Conservation (phyloP, 805 yeast species). For the Barnettozyma pratensis region DNA sequence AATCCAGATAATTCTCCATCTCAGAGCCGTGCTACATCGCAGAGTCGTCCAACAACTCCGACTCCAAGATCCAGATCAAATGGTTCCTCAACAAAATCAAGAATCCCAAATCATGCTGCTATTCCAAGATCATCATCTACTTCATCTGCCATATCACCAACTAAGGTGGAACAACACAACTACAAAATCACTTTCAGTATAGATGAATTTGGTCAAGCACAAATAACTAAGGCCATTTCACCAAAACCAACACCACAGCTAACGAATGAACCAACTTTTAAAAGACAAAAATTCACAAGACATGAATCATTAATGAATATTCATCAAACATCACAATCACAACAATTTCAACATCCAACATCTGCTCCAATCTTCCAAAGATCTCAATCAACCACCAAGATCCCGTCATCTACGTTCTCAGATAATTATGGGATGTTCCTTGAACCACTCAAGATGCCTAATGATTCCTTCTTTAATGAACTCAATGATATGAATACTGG, state of each 20-base stretch:
- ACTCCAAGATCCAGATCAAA: not conserved
- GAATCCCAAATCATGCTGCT: not conserved
- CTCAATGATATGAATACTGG: conserved; percentile 9
- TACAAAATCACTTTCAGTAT: conserved; percentile 17
- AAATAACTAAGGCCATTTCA: conserved; percentile 11
- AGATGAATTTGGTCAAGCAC: conserved; percentile 25
- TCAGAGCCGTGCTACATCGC: conserved; percentile 4
- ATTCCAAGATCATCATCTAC: not conserved
- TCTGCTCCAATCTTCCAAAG: conserved; percentile 6
- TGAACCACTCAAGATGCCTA: conserved; percentile 20
- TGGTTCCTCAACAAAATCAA: not conserved
- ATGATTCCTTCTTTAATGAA: conserved; percentile 17
- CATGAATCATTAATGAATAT: conserved; percentile 17
- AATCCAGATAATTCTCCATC: conserved; percentile 22
- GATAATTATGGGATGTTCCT: conserved; percentile 17
- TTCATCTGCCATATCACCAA: not conserved
- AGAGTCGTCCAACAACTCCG: conserved; percentile 8
- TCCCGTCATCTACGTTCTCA: conserved; percentile 11
- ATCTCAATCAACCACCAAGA: conserved; percentile 12
- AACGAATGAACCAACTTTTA: not conserved
- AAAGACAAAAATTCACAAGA: conserved; percentile 14
- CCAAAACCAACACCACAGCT: conserved; percentile 1
- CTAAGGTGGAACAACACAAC: not conserved
- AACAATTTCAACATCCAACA: not conserved
- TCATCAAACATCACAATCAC: conserved; percentile 4